Conservation (phyloP, 176 grass and related monocot species). For the Saccharum spontaneum region DNA sequence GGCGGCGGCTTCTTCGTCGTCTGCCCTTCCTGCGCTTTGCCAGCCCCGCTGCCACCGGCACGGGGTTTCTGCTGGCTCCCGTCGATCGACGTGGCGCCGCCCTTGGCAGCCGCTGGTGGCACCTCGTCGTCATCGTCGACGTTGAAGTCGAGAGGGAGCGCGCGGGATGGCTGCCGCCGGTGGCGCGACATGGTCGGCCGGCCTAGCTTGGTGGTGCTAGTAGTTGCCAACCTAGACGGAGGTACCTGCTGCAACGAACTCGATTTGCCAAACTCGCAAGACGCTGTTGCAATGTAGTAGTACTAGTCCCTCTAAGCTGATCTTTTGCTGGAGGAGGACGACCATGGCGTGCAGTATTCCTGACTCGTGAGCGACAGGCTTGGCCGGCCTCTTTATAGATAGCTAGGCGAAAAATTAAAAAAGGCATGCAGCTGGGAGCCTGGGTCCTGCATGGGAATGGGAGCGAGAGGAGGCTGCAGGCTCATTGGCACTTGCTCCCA, state of each 20-base stretch:
- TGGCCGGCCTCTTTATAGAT: constrained; percentile 20
- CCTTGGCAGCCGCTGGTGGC: constrained; percentile 4
- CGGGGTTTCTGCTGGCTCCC: not conserved
- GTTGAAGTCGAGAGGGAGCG: constrained; percentile 42
- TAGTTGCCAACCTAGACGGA: too few relatives aligned
- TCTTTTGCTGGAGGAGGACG: too few relatives aligned
- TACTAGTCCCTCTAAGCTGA: too few relatives aligned
- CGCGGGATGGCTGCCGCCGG: constrained; percentile 44
- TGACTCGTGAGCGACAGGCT: not conserved
- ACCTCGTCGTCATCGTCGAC: constrained; percentile 1
- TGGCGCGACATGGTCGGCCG: constrained; percentile 47
- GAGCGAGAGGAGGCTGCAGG: too few relatives aligned
- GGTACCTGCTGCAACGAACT: too few relatives aligned
- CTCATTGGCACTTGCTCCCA: too few relatives aligned
- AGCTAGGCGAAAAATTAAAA: too few relatives aligned
- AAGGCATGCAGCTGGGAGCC: too few relatives aligned
- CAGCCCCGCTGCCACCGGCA: not conserved
- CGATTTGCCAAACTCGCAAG: too few relatives aligned
- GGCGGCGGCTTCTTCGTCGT: constrained; percentile 27
- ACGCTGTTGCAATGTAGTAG: too few relatives aligned
- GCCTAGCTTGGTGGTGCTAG: not conserved
- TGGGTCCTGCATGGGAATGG: too few relatives aligned
- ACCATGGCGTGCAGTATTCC: not conserved
- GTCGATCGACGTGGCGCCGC: not conserved
- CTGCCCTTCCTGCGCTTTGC: constrained; percentile 21